phyloP scores from a whole-genome alignment of 192 early-diverging fungal species.

The Backusella tarrabulga region DNA sequence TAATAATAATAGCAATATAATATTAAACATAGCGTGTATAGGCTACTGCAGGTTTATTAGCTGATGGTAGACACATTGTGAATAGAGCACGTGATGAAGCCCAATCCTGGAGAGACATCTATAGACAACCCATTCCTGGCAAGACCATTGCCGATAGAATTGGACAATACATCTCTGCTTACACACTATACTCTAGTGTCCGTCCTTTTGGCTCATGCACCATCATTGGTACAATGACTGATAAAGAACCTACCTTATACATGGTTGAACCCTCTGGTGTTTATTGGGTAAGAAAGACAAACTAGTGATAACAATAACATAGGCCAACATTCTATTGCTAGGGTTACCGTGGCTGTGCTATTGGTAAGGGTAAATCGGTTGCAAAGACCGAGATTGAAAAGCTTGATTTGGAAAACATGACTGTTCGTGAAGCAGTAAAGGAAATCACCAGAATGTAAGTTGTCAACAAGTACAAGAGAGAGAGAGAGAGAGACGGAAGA shows the following conservation, averaged over 20 bases:
- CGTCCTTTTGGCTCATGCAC: slow-evolving; percentile 91
- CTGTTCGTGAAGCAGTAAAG: slow-evolving; percentile 84
- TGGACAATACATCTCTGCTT: slow-evolving; percentile 92
- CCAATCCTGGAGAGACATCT: slow-evolving; percentile 82
- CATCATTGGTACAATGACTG: slow-evolving; percentile 73
- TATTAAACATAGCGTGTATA: slow-evolving; percentile 23
- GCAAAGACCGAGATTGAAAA: slow-evolving; percentile 99
- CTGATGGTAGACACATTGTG: slow-evolving; percentile 89
- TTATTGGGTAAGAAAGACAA: slow-evolving; percentile 67
- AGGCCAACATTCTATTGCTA: slow-evolving; percentile 22
- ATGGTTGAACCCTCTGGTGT: slow-evolving; percentile 98
- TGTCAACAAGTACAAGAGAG: neutral
- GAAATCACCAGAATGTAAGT: slow-evolving; percentile 91
- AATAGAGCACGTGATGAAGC: slow-evolving; percentile 91
- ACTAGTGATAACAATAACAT: neutral
- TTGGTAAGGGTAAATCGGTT: slow-evolving; percentile 94
- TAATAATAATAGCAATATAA: too few species aligned
- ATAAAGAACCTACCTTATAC: slow-evolving; percentile 80
- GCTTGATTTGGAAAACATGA: slow-evolving; percentile 81
- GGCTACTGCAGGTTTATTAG: slow-evolving; percentile 90
- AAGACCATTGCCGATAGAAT: slow-evolving; percentile 90
- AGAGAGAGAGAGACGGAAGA: too few species aligned
- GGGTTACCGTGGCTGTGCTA: slow-evolving; percentile 95
- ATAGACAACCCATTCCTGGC: slow-evolving; percentile 79
- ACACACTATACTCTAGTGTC: slow-evolving; percentile 94